These are phyloP conservation scores for Phytophthora palmivora DNA, from an alignment of 352 stramenopile species.

Conservation along the genomic window DNA sequence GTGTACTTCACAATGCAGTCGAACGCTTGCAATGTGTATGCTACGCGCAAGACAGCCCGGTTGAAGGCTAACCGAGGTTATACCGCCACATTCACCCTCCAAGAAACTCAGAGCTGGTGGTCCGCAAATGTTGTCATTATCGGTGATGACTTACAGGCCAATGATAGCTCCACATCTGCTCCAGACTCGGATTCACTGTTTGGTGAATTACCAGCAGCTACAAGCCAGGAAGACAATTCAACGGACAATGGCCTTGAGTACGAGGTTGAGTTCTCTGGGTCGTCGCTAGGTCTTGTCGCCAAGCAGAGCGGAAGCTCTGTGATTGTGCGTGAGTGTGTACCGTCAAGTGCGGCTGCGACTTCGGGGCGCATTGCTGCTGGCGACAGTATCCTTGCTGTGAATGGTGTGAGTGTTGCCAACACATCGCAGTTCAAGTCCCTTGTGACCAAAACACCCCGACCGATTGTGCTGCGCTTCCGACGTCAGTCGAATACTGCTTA, in stretches of 20 bases:
- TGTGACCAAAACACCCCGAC: slow-evolving; percentile 60
- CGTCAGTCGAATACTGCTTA: slow-evolving; percentile 54
- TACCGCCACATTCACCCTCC: slow-evolving; percentile 83
- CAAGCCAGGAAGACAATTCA: not conserved
- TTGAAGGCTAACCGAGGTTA: slow-evolving; percentile 82
- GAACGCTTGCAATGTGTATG: slow-evolving; percentile 84
- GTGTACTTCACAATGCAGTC: slow-evolving; percentile 87
- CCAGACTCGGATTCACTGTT: slow-evolving; percentile 39
- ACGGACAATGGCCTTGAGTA: slow-evolving; percentile 56
- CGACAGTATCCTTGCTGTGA: slow-evolving; percentile 79
- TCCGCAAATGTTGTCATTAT: slow-evolving; percentile 83
- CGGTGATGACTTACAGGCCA: slow-evolving; percentile 77
- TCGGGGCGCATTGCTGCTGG: slow-evolving; percentile 62
- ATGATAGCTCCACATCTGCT: slow-evolving; percentile 23
- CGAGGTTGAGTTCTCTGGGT: slow-evolving; percentile 70
- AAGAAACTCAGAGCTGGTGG: slow-evolving; percentile 86
- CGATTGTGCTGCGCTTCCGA: slow-evolving; percentile 76
- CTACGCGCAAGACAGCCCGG: slow-evolving; percentile 80
- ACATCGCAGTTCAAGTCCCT: slow-evolving; percentile 81
- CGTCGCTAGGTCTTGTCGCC: slow-evolving; percentile 71
- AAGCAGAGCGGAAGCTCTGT: slow-evolving; percentile 69
- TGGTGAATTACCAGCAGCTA: slow-evolving; percentile 21
- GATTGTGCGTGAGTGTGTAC: slow-evolving; percentile 78
- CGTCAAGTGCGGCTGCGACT: slow-evolving; percentile 57
- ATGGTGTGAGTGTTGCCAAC: slow-evolving; percentile 64